phyloP scores from a whole-genome alignment of 2,329 filamentous ascomycete species.

The Aspergillus neotritici region DNA sequence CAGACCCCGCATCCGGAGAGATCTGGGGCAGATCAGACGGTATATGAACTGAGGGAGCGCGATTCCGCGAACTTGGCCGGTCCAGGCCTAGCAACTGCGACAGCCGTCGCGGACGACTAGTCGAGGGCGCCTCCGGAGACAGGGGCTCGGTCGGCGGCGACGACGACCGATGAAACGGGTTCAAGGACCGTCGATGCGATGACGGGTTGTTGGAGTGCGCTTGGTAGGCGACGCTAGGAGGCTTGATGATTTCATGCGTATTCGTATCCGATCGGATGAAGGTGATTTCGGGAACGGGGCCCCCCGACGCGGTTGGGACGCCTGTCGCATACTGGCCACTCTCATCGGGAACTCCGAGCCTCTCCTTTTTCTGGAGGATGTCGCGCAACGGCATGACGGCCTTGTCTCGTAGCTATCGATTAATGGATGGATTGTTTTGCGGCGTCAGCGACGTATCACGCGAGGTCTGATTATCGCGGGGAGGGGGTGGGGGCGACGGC shows the following conservation, averaged over 20 bases:
- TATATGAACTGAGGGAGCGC: constrained; percentile 58
- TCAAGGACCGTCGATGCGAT: constrained; percentile 28
- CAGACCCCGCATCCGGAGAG: constrained; percentile 43
- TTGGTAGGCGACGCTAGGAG: constrained; percentile 45
- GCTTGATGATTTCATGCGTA: constrained; percentile 70
- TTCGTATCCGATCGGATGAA: constrained; percentile 81
- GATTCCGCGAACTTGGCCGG: constrained; percentile 23
- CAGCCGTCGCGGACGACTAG: constrained; percentile 25
- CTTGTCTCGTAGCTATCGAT: background rate
- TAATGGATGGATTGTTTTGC: background rate
- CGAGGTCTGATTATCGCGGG: constrained; percentile 6
- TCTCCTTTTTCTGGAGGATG: constrained; percentile 59
- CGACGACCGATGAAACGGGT: constrained; percentile 30
- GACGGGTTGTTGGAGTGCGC: constrained; percentile 23
- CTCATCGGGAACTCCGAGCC: constrained; percentile 31
- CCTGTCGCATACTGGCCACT: constrained; percentile 38
- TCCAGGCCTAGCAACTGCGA: constrained; percentile 33
- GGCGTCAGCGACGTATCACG: background rate
- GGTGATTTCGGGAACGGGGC: constrained; percentile 62
- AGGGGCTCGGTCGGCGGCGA: constrained; percentile 14
- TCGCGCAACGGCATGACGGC: constrained; percentile 54
- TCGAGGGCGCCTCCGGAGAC: constrained; percentile 20
- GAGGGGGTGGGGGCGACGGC: constrained; percentile 5
- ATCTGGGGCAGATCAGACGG: constrained; percentile 77
- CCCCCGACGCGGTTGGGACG: constrained; percentile 29